These are phyloP conservation scores for Rhizopus microsporus DNA, from an alignment of 371 early-diverging fungal species.

Conservation along the genomic window DNA sequence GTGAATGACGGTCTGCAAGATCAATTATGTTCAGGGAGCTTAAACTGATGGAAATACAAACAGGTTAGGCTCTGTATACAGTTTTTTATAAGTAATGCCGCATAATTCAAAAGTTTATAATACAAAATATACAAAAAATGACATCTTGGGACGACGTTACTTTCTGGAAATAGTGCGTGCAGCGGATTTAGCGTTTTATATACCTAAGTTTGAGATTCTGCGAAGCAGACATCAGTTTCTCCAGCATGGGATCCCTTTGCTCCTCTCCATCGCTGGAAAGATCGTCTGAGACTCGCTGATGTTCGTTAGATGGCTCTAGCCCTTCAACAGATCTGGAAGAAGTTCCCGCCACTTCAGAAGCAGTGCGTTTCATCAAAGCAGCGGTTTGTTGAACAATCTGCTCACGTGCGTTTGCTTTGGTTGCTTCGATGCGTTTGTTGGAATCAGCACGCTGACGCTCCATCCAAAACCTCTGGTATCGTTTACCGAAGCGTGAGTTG, in stretches of 20 bases:
- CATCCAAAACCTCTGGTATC: slow-evolving; percentile 8
- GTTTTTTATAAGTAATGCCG: background rate
- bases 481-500: slow-evolving; percentile 4
- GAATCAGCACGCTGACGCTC: slow-evolving; percentile 2
- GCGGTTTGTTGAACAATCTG: background rate
- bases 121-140: slow-evolving; percentile 1
- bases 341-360: background rate
- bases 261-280: too few relatives aligned
- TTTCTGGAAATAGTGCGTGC: too few relatives aligned
- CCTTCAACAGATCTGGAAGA: background rate
- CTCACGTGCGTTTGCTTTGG: background rate
- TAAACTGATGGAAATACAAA: slow-evolving; percentile 8
- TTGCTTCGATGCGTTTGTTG: background rate
- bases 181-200: too few relatives aligned
- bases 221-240: too few relatives aligned
- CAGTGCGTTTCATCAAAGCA: background rate
- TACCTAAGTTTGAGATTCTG: too few relatives aligned
- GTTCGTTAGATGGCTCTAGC: too few relatives aligned
- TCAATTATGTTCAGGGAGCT: slow-evolving; percentile 12
- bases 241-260: too few relatives aligned
- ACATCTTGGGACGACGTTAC: too few relatives aligned
- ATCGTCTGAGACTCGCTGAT: too few relatives aligned
- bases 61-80: too few relatives aligned
- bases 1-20: slow-evolving; percentile 4
- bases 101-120: slow-evolving; percentile 6